Evolutionary conservation across 495 filamentous ascomycete species (phyloP).

Genomic region (Paragyromitra xinjiangensis): DNA sequence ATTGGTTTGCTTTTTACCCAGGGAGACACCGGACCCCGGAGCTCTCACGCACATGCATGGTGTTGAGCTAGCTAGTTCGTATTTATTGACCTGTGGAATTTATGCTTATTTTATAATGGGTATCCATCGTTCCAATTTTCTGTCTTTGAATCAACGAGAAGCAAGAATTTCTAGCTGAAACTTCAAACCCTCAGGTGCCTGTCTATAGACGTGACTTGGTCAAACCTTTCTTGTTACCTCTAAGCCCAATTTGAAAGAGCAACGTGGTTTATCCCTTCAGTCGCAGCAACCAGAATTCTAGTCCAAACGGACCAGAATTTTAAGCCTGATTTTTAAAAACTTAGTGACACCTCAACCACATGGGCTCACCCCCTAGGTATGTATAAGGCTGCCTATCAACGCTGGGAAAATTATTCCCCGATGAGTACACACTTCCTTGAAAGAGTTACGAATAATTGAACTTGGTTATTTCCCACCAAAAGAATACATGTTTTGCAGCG

Average conservation of each 20-base stretch:
- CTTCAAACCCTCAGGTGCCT: not conserved
- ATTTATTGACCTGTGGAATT: slow-evolving; percentile 37
- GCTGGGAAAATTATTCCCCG: not conserved
- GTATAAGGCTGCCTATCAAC: not conserved
- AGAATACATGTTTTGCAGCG: not conserved
- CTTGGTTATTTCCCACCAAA: not conserved
- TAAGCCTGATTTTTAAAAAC: not conserved
- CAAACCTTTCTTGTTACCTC: not conserved
- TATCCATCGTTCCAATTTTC: not conserved
- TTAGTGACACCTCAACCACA: not conserved
- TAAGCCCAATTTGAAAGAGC: not conserved
- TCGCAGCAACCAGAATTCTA: not conserved
- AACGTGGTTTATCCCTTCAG: not conserved
- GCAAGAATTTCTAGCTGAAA: not conserved
- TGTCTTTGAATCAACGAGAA: not conserved
- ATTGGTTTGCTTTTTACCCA: slow-evolving; percentile 10
- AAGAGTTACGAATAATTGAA: not conserved
- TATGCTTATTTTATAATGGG: slow-evolving; percentile 24
- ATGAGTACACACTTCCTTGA: not conserved
- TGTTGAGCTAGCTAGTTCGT: slow-evolving; percentile 21
- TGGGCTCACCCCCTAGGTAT: not conserved
- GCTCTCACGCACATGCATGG: slow-evolving; percentile 17
- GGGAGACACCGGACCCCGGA: not conserved
- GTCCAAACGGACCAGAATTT: slow-evolving; percentile 7
- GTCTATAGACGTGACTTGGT: not conserved